Percentiles rank a stretch among this genome's conserved stretches.
phyloP scores from a whole-genome alignment of 2,329 filamentous ascomycete genomes.

The Gyromitra esculenta region DNA sequence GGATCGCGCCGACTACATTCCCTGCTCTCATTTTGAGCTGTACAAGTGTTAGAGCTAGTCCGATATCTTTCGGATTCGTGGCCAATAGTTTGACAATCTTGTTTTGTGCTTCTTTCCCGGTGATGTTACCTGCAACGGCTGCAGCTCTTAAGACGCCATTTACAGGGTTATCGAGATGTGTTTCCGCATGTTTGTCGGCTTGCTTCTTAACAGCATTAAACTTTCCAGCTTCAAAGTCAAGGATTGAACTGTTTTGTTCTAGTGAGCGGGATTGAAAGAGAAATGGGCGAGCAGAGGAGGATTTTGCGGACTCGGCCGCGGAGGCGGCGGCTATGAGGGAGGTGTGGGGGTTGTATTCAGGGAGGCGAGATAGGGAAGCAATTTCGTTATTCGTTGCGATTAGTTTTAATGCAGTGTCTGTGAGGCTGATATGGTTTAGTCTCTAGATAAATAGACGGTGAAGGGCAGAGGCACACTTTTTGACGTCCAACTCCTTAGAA shows the following conservation, averaged over 20 bases:
- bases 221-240: slow-evolving; percentile 75
- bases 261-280: slow-evolving; percentile 73
- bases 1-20: slow-evolving; percentile 56
- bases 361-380: slow-evolving; percentile 62
- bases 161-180: slow-evolving; percentile 32
- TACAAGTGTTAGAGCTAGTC: slow-evolving; percentile 55
- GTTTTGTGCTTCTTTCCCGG: slow-evolving; percentile 75
- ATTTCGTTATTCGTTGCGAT: slow-evolving; percentile 73
- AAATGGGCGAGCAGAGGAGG: slow-evolving; percentile 72
- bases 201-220: slow-evolving; percentile 65
- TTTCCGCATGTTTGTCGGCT: slow-evolving; percentile 34
- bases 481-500: slow-evolving; percentile 69
- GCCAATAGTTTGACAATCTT: slow-evolving; percentile 59
- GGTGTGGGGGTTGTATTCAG: slow-evolving; percentile 72
- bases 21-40: slow-evolving; percentile 55
- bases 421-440: slow-evolving; percentile 64
- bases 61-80: slow-evolving; percentile 52
- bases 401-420: slow-evolving; percentile 72
- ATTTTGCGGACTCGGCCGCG: slow-evolving; percentile 61
- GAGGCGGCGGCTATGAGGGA: slow-evolving; percentile 60
- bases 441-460: not conserved
- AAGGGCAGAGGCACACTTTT: slow-evolving; percentile 65
- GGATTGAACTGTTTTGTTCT: slow-evolving; percentile 70
- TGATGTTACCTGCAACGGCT: slow-evolving; percentile 72
- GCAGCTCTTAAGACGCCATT: slow-evolving; percentile 73